Evolutionary conservation across 495 filamentous ascomycete genomes (phyloP).

Genomic region (Amphirosellinia nigrospora): DNA sequence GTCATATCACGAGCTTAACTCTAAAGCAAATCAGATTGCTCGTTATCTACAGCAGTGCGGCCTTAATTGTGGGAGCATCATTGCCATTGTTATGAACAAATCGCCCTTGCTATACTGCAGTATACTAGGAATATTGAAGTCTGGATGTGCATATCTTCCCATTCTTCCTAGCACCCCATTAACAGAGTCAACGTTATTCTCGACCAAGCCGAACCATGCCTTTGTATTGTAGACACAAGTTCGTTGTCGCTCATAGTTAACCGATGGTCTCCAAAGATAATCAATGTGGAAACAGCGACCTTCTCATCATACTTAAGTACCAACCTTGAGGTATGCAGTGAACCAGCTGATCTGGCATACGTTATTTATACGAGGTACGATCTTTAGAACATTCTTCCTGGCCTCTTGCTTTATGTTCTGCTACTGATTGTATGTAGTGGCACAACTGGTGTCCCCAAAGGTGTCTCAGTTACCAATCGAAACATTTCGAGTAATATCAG

Average conservation of each 20-base stretch:
- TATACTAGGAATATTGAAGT: constrained; percentile 74
- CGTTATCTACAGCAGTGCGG: constrained; percentile 56
- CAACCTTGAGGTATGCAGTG: constrained; percentile 42
- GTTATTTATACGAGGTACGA: constrained; percentile 63
- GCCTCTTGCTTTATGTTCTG: background rate
- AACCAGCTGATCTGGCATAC: constrained; percentile 56
- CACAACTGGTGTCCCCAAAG: constrained; percentile 71
- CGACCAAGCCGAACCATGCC: constrained; percentile 51
- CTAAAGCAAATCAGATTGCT: constrained; percentile 68
- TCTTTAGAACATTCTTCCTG: background rate
- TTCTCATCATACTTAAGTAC: constrained; percentile 31
- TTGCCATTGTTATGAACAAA: constrained; percentile 76
- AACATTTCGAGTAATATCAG: constrained; percentile 73
- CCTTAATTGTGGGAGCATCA: constrained; percentile 55
- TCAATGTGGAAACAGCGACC: constrained; percentile 43
- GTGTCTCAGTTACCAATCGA: constrained; percentile 69
- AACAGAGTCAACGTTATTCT: constrained; percentile 63
- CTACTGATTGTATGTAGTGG: constrained; percentile 45
- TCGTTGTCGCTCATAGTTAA: constrained; percentile 29
- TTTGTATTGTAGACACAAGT: constrained; percentile 52
- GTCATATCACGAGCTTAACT: constrained; percentile 68
- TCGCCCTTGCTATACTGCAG: constrained; percentile 69
- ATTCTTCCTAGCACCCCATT: constrained; percentile 68
- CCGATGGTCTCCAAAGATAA: constrained; percentile 35
- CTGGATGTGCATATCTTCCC: constrained; percentile 76